Evolutionary conservation across 495 filamentous ascomycete genomes (phyloP).

Genomic region (Penicillium egyptiacum): DNA sequence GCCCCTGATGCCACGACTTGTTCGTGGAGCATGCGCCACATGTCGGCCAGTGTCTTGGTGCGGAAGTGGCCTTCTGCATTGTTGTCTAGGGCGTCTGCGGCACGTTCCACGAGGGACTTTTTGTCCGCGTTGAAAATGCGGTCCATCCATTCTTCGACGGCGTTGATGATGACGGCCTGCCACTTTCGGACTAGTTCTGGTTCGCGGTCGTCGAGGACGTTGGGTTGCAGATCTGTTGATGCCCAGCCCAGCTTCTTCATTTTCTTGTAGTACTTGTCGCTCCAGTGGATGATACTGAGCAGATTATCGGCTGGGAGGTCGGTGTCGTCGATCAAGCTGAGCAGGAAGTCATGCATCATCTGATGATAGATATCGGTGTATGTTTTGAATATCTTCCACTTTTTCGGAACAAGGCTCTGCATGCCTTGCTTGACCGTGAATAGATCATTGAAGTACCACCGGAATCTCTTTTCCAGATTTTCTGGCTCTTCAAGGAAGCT

Average conservation of each 20-base stretch:
- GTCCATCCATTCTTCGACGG: constrained; percentile 96
- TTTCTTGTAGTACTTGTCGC: constrained; percentile 91
- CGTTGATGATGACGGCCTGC: constrained; percentile 88
- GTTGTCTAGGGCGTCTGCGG: constrained; percentile 75
- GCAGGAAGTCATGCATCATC: constrained; percentile 91
- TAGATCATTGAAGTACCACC: constrained; percentile 97
- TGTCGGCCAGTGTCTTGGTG: constrained; percentile 82
- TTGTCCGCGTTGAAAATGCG: constrained; percentile 79
- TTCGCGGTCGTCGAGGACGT: constrained; percentile 84
- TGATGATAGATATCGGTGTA: constrained; percentile 88
- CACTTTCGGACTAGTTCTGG: constrained; percentile 89
- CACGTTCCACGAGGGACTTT: constrained; percentile 73
- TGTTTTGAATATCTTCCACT: constrained; percentile 93
- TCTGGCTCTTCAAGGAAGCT: constrained; percentile 80
- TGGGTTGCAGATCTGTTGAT: constrained; percentile 69
- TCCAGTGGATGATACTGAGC: constrained; percentile 91
- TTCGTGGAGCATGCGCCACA: constrained; percentile 97
- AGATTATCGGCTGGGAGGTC: constrained; percentile 75
- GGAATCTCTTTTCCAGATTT: constrained; percentile 77
- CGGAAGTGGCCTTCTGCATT: constrained; percentile 86
- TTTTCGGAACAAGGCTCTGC: constrained; percentile 85
- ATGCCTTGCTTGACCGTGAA: constrained; percentile 90
- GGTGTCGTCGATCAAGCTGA: constrained; percentile 76
- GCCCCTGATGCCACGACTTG: constrained; percentile 79
- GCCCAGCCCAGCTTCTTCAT: constrained; percentile 85